Percentiles rank a stretch among this genome's conserved stretches.
Evolutionary conservation across 2,329 filamentous ascomycete genomes (phyloP).

Genomic region (Hypoxylon sp.): DNA sequence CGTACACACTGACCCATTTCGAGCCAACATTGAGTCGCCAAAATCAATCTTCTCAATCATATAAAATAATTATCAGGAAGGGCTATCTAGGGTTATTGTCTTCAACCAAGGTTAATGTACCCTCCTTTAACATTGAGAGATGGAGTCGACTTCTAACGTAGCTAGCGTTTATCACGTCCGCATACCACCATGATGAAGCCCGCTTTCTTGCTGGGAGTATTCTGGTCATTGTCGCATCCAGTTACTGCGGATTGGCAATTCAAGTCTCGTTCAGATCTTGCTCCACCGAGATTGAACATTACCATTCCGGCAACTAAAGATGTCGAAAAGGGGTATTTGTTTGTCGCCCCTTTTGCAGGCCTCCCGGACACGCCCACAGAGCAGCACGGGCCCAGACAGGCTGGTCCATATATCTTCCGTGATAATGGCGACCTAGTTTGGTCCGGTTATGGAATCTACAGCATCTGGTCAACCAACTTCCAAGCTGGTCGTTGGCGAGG

Average conservation of each 20-base stretch:
- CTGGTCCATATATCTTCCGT: constrained; percentile 69
- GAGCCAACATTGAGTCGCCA: not conserved
- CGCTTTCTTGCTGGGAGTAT: constrained; percentile 23
- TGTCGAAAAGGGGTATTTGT: constrained; percentile 62
- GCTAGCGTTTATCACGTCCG: constrained; percentile 34
- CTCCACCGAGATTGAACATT: constrained; percentile 62
- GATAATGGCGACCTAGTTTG: constrained; percentile 70
- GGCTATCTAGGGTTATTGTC: constrained; percentile 48
- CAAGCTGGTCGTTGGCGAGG: constrained; percentile 66
- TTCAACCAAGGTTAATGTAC: constrained; percentile 53
- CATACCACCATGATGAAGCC: constrained; percentile 49
- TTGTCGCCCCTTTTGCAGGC: constrained; percentile 60
- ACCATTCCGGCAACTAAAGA: constrained; percentile 60
- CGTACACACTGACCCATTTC: not conserved
- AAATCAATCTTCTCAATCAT: not conserved
- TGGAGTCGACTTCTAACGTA: constrained; percentile 47
- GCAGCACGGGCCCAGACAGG: constrained; percentile 65
- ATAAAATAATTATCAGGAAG: constrained; percentile 28
- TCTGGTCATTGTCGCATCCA: constrained; percentile 26
- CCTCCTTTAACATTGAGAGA: constrained; percentile 45
- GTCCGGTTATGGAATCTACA: constrained; percentile 69
- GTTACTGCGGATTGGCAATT: constrained; percentile 60
- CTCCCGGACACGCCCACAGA: constrained; percentile 55
- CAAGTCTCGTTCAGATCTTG: constrained; percentile 63
- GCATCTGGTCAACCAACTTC: constrained; percentile 69